phyloP scores from a whole-genome alignment of 139 green algal genomes.

The Micromonas pusilla region DNA sequence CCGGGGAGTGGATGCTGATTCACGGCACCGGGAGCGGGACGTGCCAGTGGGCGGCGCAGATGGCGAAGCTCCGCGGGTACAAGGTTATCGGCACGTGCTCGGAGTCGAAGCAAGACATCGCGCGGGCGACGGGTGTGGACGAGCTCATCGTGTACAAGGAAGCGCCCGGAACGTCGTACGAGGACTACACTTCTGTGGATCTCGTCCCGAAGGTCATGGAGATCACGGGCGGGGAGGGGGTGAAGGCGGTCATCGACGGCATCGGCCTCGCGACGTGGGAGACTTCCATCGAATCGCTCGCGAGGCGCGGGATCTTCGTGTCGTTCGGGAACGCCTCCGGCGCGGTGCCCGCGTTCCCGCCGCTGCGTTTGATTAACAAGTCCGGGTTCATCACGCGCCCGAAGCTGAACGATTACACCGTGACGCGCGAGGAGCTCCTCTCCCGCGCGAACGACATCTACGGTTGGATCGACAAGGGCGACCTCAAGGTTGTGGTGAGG shows the following conservation, averaged over 20 bases:
- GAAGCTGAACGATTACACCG: slow-evolving; percentile 33
- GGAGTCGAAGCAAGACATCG: slow-evolving; percentile 29
- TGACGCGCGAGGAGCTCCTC: slow-evolving; percentile 29
- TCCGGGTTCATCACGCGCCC: slow-evolving; percentile 27
- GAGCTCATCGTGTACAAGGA: slow-evolving; percentile 32
- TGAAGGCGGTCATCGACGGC: slow-evolving; percentile 32
- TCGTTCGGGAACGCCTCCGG: slow-evolving; percentile 32
- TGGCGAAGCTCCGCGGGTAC: slow-evolving; percentile 34
- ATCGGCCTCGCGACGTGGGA: slow-evolving; percentile 30
- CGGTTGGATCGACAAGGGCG: slow-evolving; percentile 22
- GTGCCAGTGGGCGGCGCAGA: slow-evolving; percentile 34
- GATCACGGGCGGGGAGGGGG: slow-evolving; percentile 26
- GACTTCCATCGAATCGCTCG: slow-evolving; percentile 24
- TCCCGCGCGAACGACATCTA: slow-evolving; percentile 30
- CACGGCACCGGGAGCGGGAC: slow-evolving; percentile 29
- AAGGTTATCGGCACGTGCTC: slow-evolving; percentile 34
- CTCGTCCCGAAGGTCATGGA: slow-evolving; percentile 28
- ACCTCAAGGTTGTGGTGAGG: slow-evolving; percentile 20
- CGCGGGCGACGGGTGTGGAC: slow-evolving; percentile 19
- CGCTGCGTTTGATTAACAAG: slow-evolving; percentile 31
- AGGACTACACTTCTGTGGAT: slow-evolving; percentile 32
- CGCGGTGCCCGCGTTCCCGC: slow-evolving; percentile 29
- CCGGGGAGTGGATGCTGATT: slow-evolving; percentile 36
- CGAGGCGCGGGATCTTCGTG: slow-evolving; percentile 30
- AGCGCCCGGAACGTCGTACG: slow-evolving; percentile 28